Conservation (phyloP, 495 filamentous ascomycete genomes). For the Beverwykella pulmonaria region DNA sequence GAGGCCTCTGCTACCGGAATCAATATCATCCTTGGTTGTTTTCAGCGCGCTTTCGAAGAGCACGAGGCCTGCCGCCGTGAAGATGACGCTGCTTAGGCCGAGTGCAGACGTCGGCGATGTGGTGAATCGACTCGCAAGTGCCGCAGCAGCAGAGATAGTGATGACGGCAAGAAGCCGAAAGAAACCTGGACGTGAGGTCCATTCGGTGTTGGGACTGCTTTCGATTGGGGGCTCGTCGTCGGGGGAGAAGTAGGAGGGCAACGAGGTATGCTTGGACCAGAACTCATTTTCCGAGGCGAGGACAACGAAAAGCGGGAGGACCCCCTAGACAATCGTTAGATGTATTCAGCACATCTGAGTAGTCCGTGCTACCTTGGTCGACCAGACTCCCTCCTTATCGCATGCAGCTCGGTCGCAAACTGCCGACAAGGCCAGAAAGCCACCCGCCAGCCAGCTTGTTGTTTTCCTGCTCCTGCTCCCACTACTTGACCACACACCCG, state of each 20-base stretch:
- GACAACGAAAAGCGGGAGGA: constrained; percentile 30
- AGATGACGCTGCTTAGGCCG: constrained; percentile 32
- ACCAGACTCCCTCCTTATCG: constrained; percentile 41
- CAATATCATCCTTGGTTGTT: constrained; percentile 19
- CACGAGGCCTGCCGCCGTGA: constrained; percentile 26
- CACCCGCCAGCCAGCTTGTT: constrained; percentile 40
- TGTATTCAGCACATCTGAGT: neutral
- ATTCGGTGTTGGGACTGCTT: constrained; percentile 1
- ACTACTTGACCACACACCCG: constrained; percentile 21
- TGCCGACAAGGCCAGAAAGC: constrained; percentile 40
- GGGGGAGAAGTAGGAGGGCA: constrained; percentile 6
- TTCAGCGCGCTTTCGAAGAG: constrained; percentile 36
- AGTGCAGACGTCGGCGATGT: constrained; percentile 28
- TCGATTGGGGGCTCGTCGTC: constrained; percentile 13
- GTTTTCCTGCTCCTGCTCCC: constrained; percentile 24
- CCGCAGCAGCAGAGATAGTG: constrained; percentile 25
- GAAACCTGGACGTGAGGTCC: constrained; percentile 3
- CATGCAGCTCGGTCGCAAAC: constrained; percentile 43
- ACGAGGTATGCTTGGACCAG: constrained; percentile 6
- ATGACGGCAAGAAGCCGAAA: constrained; percentile 23
- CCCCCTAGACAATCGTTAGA: constrained; percentile 4
- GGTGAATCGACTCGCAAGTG: constrained; percentile 28
- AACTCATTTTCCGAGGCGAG: constrained; percentile 29
- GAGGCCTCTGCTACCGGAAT: constrained; percentile 25
- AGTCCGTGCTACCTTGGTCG: constrained; percentile 38